Evolutionary conservation across 2,329 filamentous ascomycete genomes (phyloP).

Genomic region (Lasiodiplodia gonubiensis): DNA sequence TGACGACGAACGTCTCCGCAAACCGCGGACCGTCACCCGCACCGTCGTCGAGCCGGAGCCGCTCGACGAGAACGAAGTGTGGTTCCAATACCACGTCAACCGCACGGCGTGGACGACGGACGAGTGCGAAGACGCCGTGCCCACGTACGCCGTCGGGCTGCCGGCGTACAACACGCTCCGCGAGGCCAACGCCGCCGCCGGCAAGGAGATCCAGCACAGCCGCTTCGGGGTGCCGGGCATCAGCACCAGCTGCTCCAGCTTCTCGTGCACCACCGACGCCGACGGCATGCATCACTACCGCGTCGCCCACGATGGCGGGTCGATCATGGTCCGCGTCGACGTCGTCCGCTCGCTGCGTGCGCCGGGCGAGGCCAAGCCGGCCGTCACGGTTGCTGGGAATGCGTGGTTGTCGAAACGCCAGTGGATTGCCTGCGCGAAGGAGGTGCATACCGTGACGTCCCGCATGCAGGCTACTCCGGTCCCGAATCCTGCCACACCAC

Average conservation of each 20-base stretch:
- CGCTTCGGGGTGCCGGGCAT: conserved; percentile 8
- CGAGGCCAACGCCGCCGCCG: conserved; percentile 10
- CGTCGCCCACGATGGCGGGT: not conserved
- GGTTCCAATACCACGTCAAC: conserved; percentile 15
- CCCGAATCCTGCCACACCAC: no score
- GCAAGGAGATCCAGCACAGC: not conserved
- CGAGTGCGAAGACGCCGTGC: not conserved
- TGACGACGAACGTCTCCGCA: not conserved
- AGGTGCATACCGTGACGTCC: not conserved
- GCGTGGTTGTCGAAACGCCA: not conserved
- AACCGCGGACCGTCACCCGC: not conserved
- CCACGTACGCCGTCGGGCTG: not conserved
- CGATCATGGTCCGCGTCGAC: not conserved
- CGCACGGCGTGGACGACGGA: not conserved
- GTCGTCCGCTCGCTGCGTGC: not conserved
- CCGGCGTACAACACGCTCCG: not conserved
- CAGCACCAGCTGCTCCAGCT: not conserved
- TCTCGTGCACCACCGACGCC: not conserved
- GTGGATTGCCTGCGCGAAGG: not conserved
- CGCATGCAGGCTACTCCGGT: no score
- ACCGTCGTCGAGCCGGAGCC: not conserved
- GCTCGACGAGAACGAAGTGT: conserved; percentile 10
- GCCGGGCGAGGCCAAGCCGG: not conserved
- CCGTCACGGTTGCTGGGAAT: not conserved
- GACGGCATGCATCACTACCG: not conserved